These are phyloP conservation scores for Rhizopus sp. DNA, from an alignment of 371 early-diverging fungal species.

Conservation along the genomic window DNA sequence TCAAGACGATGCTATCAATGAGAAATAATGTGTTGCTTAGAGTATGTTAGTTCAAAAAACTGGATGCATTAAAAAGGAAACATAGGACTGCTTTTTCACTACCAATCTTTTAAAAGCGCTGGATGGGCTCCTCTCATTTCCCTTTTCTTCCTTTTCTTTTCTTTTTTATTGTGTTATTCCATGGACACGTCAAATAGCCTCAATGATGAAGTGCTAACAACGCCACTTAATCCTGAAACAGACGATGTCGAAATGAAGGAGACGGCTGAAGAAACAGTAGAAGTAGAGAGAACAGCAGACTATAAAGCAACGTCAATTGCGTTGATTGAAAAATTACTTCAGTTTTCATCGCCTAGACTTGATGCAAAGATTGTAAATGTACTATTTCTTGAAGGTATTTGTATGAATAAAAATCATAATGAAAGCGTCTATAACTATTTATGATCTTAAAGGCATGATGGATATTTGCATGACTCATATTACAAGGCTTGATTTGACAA, in stretches of 20 bases:
- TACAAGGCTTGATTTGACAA: slow-evolving; percentile 21
- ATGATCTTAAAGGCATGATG: slow-evolving; percentile 40
- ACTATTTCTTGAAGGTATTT: slow-evolving; percentile 45
- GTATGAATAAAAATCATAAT: no score
- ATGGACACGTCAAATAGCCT: slow-evolving; percentile 3
- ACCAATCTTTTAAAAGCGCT: background rate
- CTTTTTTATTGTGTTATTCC: slow-evolving; percentile 4
- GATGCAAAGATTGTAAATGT: slow-evolving; percentile 50
- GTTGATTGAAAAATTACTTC: slow-evolving; percentile 42
- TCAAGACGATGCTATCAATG: no score
- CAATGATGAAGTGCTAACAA: background rate
- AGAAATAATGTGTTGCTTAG: no score
- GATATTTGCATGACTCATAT: slow-evolving; percentile 50
- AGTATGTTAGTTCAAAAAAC: slow-evolving; percentile 31
- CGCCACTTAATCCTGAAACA: background rate
- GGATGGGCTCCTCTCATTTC: slow-evolving; percentile 1
- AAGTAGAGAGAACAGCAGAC: slow-evolving; percentile 1
- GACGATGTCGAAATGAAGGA: slow-evolving; percentile 7
- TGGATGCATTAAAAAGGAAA: slow-evolving; percentile 70
- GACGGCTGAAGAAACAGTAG: slow-evolving; percentile 6
- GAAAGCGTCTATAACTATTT: background rate
- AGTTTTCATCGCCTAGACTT: slow-evolving; percentile 39
- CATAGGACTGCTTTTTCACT: background rate
- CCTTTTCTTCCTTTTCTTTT: background rate
- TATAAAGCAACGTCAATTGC: slow-evolving; percentile 40